phyloP scores from a whole-genome alignment of 2,329 filamentous ascomycete genomes.

The Fusarium sp. region DNA sequence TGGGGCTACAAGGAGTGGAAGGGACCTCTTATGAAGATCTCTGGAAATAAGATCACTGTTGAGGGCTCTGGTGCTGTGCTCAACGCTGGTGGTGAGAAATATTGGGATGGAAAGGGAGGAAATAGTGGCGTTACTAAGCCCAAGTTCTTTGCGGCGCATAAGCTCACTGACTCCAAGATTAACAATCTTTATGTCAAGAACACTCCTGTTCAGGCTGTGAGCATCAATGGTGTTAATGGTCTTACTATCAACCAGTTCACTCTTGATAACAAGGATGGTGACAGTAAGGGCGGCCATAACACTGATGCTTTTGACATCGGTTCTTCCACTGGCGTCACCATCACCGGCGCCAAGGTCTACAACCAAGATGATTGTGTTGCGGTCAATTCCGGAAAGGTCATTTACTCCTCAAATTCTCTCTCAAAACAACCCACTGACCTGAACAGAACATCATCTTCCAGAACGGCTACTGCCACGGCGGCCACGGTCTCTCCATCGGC shows the following conservation, averaged over 20 bases:
- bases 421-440: rapidly evolving
- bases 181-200: conserved; percentile 52
- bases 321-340: conserved; percentile 58
- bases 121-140: conserved; percentile 35
- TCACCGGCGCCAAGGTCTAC: conserved; percentile 61
- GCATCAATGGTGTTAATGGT: conserved; percentile 48
- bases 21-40: conserved; percentile 33
- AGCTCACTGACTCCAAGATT: conserved; percentile 45
- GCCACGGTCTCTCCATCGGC: conserved; percentile 55
- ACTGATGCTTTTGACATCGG: conserved; percentile 70
- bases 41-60: conserved; percentile 34
- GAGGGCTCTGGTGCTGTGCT: conserved; percentile 36
- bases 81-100: conserved; percentile 32
- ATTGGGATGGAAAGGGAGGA: conserved; percentile 36
- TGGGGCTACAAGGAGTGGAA: conserved; percentile 41
- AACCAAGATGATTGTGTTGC: conserved; percentile 72
- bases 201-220: conserved; percentile 54
- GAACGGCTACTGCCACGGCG: conserved; percentile 54
- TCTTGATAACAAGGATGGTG: conserved; percentile 52
- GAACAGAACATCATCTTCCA: conserved; percentile 55
- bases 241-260: conserved; percentile 50
- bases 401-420: rapidly evolving
- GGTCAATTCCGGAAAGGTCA: conserved; percentile 58
- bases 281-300: conserved; percentile 55
- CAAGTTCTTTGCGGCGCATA: conserved; percentile 39